phyloP scores from a whole-genome alignment of 306 rosid species.

The Prunus armeniaca region DNA sequence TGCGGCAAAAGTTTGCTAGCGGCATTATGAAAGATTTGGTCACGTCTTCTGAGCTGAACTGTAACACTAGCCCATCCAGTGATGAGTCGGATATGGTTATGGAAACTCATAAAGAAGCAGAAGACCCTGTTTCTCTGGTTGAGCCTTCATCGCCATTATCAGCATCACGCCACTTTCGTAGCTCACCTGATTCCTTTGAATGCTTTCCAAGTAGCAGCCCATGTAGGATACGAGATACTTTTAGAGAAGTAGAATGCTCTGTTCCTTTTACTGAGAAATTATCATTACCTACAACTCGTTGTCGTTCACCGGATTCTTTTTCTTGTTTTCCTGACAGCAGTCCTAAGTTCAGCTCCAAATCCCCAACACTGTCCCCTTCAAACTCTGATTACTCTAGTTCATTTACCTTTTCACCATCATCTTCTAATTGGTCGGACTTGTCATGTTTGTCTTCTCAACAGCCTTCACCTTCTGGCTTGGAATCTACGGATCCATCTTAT shows the following conservation, averaged over 20 bases:
- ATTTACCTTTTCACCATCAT: conserved; percentile 75
- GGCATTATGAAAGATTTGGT: conserved; percentile 57
- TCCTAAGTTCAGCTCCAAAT: conserved; percentile 55
- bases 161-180: conserved; percentile 46
- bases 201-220: conserved; percentile 44
- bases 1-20: conserved; percentile 53
- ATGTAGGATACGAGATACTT: conserved; percentile 33
- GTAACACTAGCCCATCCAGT: conserved; percentile 26
- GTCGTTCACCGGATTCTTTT: conserved; percentile 52
- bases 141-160: conserved; percentile 47
- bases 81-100: conserved; percentile 29
- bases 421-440: conserved; percentile 86
- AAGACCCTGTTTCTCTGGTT: conserved; percentile 24
- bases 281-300: conserved; percentile 40
- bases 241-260: conserved; percentile 30
- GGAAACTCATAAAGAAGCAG: conserved; percentile 31
- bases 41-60: conserved; percentile 45
- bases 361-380: conserved; percentile 76
- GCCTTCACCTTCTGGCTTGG: conserved; percentile 77
- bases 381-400: conserved; percentile 78
- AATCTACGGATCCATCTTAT: conserved; percentile 45
- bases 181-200: conserved; percentile 67
- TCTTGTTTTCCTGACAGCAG: conserved; percentile 45
- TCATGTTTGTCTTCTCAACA: conserved; percentile 63
- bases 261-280: conserved; percentile 35